These are phyloP conservation scores for Nemophila menziesii DNA, from an alignment of 257 asterid genomes.

Conservation along the genomic window DNA sequence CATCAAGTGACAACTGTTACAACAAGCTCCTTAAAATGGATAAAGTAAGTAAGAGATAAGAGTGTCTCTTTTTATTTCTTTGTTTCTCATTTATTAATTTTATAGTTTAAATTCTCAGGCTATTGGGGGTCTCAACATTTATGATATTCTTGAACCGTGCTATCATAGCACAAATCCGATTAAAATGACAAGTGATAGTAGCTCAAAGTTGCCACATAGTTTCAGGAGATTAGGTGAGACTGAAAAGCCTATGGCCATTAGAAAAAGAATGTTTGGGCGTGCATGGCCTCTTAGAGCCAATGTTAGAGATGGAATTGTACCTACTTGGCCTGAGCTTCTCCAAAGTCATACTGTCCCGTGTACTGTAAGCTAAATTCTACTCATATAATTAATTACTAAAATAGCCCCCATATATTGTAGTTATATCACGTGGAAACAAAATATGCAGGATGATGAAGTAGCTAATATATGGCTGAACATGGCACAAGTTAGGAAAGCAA, in stretches of 20 bases:
- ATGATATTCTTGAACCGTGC: conserved; percentile 88
- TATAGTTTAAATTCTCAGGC: conserved; percentile 35
- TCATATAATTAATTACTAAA: too few relatives aligned
- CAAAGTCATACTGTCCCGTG: conserved; percentile 40
- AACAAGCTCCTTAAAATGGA: conserved; percentile 41
- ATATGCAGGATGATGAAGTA: conserved; percentile 64
- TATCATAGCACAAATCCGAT: conserved; percentile 42
- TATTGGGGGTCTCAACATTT: conserved; percentile 46
- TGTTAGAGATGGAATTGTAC: conserved; percentile 71
- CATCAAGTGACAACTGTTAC: conserved; percentile 37
- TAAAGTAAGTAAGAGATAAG: conserved; percentile 41
- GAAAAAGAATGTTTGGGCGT: conserved; percentile 86
- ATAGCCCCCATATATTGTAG: too few relatives aligned
- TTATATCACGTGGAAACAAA: conserved; percentile 1
- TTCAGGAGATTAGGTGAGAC: conserved; percentile 93
- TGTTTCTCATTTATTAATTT: conserved; percentile 1
- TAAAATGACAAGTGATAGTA: conserved; percentile 17
- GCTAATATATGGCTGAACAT: conserved; percentile 74
- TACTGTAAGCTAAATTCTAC: conserved; percentile 68
- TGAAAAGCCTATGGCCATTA: conserved; percentile 63
- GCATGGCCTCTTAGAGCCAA: conserved; percentile 97
- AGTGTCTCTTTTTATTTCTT: too few relatives aligned
- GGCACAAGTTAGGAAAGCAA: conserved; percentile 70
- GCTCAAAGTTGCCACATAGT: conserved; percentile 53
- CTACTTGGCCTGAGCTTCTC: conserved; percentile 80